Evolutionary conservation across 2,329 filamentous ascomycete genomes (phyloP).

Genomic region (Alternaria burnsii): DNA sequence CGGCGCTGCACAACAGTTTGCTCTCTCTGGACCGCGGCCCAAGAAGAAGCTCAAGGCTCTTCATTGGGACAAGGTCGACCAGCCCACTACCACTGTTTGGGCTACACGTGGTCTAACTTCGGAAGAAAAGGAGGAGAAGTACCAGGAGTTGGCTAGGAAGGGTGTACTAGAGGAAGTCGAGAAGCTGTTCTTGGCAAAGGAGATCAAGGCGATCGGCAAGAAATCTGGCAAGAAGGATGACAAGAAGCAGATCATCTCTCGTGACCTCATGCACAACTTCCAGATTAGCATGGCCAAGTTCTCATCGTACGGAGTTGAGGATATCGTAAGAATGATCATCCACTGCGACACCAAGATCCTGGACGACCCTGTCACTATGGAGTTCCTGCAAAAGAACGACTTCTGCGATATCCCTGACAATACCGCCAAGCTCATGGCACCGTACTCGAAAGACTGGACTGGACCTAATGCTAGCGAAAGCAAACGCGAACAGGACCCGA

Average conservation of each 20-base stretch:
- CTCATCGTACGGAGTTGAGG: constrained; percentile 82
- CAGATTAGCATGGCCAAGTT: constrained; percentile 91
- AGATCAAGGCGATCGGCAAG: constrained; percentile 85
- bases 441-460: constrained; percentile 97
- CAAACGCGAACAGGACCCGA: constrained; percentile 83
- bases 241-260: constrained; percentile 96
- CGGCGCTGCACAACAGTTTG: constrained; percentile 65
- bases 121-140: constrained; percentile 93
- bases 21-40: constrained; percentile 81
- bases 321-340: constrained; percentile 90
- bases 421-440: constrained; percentile 86
- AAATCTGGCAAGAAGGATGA: constrained; percentile 80
- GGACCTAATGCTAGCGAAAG: constrained; percentile 82
- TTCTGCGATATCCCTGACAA: constrained; percentile 93
- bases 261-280: constrained; percentile 69
- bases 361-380: constrained; percentile 92
- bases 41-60: constrained; percentile 99
- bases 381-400: constrained; percentile 92
- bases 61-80: constrained; percentile 99
- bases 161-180: constrained; percentile 98
- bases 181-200: constrained; percentile 96
- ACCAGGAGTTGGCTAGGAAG: constrained; percentile 89
- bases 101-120: constrained; percentile 84
- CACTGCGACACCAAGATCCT: constrained; percentile 91
- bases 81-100: constrained; percentile 91